phyloP scores from a whole-genome alignment of 2,329 filamentous ascomycete genomes.

The Ceratocystis colombiana region DNA sequence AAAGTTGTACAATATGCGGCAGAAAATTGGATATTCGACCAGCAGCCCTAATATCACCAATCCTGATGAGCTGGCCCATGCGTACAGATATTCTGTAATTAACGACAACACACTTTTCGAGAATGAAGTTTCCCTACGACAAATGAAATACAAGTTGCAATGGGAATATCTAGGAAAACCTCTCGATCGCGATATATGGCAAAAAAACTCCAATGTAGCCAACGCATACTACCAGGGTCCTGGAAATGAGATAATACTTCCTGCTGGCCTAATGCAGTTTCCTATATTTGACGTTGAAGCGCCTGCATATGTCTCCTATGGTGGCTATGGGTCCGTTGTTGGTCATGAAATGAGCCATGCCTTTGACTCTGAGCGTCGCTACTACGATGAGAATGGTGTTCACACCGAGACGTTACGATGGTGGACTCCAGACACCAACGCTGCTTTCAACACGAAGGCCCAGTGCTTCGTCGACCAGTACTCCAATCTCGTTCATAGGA shows the following conservation, averaged over 20 bases:
- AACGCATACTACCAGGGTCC: constrained; percentile 57
- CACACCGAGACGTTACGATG: constrained; percentile 44
- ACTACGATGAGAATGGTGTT: constrained; percentile 55
- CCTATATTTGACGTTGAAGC: constrained; percentile 54
- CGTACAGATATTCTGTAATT: constrained; percentile 47
- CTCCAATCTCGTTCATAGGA: constrained; percentile 27
- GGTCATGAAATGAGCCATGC: constrained; percentile 62
- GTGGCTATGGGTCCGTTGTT: constrained; percentile 56
- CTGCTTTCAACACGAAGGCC: constrained; percentile 48
- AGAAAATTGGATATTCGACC: constrained; percentile 59
- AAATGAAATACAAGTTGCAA: constrained; percentile 38
- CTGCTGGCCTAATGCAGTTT: constrained; percentile 59
- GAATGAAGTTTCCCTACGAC: constrained; percentile 45
- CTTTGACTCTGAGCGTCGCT: constrained; percentile 56
- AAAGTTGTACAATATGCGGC: constrained; percentile 56
- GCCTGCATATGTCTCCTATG: constrained; percentile 57
- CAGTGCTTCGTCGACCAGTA: constrained; percentile 63
- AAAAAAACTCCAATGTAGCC: constrained; percentile 49
- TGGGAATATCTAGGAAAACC: constrained; percentile 53
- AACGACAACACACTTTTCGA: constrained; percentile 45
- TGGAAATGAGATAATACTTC: constrained; percentile 60
- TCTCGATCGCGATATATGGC: constrained; percentile 51
- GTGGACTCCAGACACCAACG: constrained; percentile 53
- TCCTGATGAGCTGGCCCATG: constrained; percentile 44
- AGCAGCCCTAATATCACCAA: constrained; percentile 53